phyloP scores from a whole-genome alignment of 176 grass and related monocot species.

The Aegilops longissima region DNA sequence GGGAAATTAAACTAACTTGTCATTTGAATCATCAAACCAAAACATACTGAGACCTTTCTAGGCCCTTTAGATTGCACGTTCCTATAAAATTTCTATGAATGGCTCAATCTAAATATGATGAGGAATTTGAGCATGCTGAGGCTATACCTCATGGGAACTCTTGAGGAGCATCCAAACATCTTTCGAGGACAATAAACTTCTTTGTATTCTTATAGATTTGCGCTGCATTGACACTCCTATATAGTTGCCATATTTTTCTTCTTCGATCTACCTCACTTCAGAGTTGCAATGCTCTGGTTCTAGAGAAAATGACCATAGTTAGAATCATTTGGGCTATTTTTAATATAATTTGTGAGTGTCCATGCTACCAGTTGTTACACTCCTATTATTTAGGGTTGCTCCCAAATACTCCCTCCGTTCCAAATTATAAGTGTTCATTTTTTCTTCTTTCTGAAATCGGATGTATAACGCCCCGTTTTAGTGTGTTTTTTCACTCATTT shows the following conservation, averaged over 20 bases:
- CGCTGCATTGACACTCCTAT: not conserved
- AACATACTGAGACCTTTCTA: not conserved
- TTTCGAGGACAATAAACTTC: not conserved
- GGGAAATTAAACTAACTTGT: slow-evolving; percentile 12
- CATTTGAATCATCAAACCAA: slow-evolving; percentile 7
- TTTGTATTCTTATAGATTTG: not conserved
- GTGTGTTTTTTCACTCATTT: too few species aligned
- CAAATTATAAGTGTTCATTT: too few species aligned
- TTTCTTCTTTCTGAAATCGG: too few species aligned
- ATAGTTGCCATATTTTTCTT: too few species aligned
- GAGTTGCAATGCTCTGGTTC: not conserved
- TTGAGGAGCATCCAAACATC: not conserved
- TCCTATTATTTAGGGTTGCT: not conserved
- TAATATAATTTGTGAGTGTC: not conserved
- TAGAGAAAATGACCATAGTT: not conserved
- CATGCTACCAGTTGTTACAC: not conserved
- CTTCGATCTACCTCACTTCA: not conserved
- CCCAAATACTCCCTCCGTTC: not conserved
- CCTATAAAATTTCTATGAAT: not conserved
- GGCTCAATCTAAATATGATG: not conserved
- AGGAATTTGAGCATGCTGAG: not conserved
- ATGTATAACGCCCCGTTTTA: too few species aligned
- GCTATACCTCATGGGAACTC: not conserved
- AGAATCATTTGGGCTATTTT: not conserved
- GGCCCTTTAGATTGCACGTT: not conserved